Conservation (phyloP, 2,329 filamentous ascomycete species). For the Neofusicoccum parvum region DNA sequence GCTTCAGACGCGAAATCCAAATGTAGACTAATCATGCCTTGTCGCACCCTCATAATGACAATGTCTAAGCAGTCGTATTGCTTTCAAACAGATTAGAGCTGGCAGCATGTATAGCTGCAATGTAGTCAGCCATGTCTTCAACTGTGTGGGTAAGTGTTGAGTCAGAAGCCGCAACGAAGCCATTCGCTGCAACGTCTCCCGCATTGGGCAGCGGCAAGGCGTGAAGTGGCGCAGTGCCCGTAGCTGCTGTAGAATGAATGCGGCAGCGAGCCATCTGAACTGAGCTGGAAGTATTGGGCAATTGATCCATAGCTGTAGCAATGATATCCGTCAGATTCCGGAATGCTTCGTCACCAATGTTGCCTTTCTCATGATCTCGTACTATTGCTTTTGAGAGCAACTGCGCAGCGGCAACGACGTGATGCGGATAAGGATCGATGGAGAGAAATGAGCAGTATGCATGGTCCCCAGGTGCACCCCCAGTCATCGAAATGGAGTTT, state of each 20-base stretch:
- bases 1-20: too few relatives aligned
- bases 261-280: not conserved
- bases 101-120: not conserved
- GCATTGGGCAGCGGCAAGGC: too few relatives aligned
- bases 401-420: not conserved
- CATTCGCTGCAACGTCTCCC: not conserved
- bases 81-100: not conserved
- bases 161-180: not conserved
- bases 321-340: not conserved
- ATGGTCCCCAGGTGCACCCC: not conserved
- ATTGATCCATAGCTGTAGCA: not conserved
- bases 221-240: not conserved
- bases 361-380: not conserved
- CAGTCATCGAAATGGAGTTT: not conserved
- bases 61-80: not conserved
- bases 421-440: not conserved
- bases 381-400: not conserved
- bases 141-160: not conserved
- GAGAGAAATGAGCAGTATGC: not conserved
- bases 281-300: not conserved
- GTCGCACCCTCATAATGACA: too few relatives aligned
- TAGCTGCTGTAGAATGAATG: not conserved
- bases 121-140: not conserved
- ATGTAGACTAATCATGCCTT: too few relatives aligned
- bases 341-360: not conserved